Percentiles rank a stretch among this genome's conserved stretches.
Evolutionary conservation across 257 asterid genomes (phyloP).

Genomic region (Catharanthus roseus): DNA sequence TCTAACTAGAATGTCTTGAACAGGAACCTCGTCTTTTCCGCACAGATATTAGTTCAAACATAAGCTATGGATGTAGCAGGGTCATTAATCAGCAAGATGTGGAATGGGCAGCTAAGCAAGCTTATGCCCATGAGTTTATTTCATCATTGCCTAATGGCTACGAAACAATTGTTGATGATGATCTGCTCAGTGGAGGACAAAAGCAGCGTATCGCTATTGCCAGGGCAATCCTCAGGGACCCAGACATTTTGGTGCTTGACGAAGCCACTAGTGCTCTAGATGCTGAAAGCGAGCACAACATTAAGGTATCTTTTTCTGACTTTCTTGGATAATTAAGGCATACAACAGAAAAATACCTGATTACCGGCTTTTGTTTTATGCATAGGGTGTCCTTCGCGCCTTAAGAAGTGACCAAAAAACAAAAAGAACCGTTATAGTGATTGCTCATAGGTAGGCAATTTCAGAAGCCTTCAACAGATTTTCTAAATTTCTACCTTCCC

Average conservation of each 20-base stretch:
- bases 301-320: conserved; percentile 45
- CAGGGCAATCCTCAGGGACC: conserved; percentile 86
- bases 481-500: background rate
- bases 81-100: conserved; percentile 61
- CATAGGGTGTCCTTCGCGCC: conserved; percentile 68
- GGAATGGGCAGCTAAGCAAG: conserved; percentile 90
- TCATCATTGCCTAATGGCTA: conserved; percentile 72
- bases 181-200: conserved; percentile 97
- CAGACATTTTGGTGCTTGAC: conserved; percentile 79
- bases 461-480: background rate
- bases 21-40: conserved; percentile 95
- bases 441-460: conserved; percentile 66
- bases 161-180: conserved; percentile 87
- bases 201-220: conserved; percentile 96
- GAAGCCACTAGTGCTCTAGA: conserved; percentile 98
- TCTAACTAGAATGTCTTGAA: conserved; percentile 6
- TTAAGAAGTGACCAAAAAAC: conserved; percentile 49
- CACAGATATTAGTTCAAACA: conserved; percentile 78
- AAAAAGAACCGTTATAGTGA: conserved; percentile 69
- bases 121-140: conserved; percentile 85
- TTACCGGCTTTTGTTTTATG: conserved; percentile 16
- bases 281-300: conserved; percentile 93
- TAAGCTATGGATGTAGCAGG: conserved; percentile 77
- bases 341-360: conserved; percentile 4
- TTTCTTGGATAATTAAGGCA: background rate